Evolutionary conservation across 176 grass and related monocot species (phyloP).

Genomic region (Stipa capillata): DNA sequence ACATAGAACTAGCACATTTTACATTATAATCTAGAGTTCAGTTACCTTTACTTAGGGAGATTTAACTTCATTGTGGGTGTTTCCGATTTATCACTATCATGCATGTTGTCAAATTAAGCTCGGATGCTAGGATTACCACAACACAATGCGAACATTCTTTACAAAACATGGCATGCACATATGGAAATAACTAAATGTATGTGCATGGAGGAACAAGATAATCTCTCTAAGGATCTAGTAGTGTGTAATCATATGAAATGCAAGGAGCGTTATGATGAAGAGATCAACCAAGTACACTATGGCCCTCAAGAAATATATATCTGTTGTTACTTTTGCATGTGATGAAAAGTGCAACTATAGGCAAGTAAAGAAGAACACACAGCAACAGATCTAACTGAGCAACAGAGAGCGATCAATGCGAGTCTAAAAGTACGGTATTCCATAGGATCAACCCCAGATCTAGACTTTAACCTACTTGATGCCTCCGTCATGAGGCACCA

Average conservation of each 20-base stretch:
- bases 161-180: not conserved
- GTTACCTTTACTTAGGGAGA: too few relatives aligned
- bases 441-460: constrained; percentile 33
- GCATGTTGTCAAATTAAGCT: too few relatives aligned
- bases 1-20: too few relatives aligned
- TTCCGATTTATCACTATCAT: too few relatives aligned
- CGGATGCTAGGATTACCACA: not conserved
- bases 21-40: too few relatives aligned
- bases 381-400: not conserved
- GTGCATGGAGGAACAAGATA: not conserved
- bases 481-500: constrained; percentile 21
- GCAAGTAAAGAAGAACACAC: too few relatives aligned
- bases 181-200: not conserved
- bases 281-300: constrained; percentile 20
- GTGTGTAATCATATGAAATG: not conserved
- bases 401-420: too few relatives aligned
- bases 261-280: not conserved
- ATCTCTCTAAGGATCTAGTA: not conserved
- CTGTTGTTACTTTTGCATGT: constrained; percentile 35
- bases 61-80: too few relatives aligned
- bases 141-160: not conserved
- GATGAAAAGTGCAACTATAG: too few relatives aligned
- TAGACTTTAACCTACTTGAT: constrained; percentile 24
- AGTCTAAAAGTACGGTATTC: not conserved
- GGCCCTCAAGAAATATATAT: constrained; percentile 4